These are phyloP conservation scores for Stellera chamaejasme DNA, from an alignment of 345 rosid species.

Conservation along the genomic window DNA sequence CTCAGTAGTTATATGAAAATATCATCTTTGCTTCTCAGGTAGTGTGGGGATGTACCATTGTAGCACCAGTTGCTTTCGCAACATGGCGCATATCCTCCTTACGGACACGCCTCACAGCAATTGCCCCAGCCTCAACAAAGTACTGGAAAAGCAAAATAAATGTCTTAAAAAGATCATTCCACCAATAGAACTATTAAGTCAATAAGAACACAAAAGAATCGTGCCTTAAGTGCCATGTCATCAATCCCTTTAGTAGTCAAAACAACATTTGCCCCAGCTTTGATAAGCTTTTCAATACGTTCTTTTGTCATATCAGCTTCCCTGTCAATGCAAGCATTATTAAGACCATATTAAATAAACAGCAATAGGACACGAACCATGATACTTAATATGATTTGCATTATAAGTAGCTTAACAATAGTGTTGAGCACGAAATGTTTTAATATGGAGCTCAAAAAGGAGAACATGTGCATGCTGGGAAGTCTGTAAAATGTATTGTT, in stretches of 20 bases:
- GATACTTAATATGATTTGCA: too few relatives aligned
- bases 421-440: too few relatives aligned
- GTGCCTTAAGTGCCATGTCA: constrained; percentile 97
- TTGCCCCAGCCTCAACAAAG: constrained; percentile 94
- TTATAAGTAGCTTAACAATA: too few relatives aligned
- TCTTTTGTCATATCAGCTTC: constrained; percentile 98
- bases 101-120: constrained; percentile 94
- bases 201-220: constrained; percentile 5
- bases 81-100: constrained; percentile 98
- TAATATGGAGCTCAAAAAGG: too few relatives aligned
- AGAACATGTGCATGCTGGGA: too few relatives aligned
- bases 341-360: neutral
- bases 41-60: constrained; percentile 41
- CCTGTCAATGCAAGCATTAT: constrained; percentile 32
- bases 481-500: too few relatives aligned
- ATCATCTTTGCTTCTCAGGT: constrained; percentile 1
- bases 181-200: neutral
- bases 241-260: constrained; percentile 96
- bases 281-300: constrained; percentile 83
- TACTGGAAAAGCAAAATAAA: constrained; percentile 46
- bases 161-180: neutral
- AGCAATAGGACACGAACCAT: neutral
- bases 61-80: constrained; percentile 98
- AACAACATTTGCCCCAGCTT: constrained; percentile 97
- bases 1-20: neutral